These are phyloP conservation scores for Marvania coccoides DNA, from an alignment of 139 green algal species.

Conservation along the genomic window DNA sequence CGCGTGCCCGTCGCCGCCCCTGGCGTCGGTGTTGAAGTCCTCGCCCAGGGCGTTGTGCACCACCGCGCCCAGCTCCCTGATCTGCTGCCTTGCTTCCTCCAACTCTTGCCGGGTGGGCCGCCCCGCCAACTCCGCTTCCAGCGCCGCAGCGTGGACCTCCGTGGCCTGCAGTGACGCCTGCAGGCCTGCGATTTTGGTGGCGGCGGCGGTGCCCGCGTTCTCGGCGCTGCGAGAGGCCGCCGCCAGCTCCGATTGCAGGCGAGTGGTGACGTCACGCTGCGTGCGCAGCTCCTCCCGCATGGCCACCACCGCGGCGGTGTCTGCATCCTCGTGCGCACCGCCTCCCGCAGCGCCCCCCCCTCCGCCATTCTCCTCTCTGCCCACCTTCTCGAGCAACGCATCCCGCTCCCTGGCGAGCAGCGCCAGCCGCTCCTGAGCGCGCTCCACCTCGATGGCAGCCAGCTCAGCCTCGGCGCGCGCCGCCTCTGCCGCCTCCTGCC, in stretches of 20 bases:
- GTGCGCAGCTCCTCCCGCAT: conserved; percentile 50
- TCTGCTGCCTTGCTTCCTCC: conserved; percentile 57
- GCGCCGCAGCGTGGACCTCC: conserved; percentile 40
- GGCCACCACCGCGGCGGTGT: conserved; percentile 37
- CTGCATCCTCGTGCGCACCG: background rate
- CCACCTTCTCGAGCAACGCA: conserved; percentile 37
- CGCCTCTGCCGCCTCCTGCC: conserved; percentile 53
- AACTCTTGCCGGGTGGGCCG: conserved; percentile 46
- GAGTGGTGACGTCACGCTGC: conserved; percentile 44
- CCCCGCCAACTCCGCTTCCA: conserved; percentile 36
- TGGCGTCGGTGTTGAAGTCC: background rate
- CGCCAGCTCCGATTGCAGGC: conserved; percentile 42
- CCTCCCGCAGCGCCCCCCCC: background rate
- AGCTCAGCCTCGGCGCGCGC: conserved; percentile 70
- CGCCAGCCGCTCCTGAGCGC: conserved; percentile 45
- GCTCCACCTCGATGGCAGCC: conserved; percentile 50
- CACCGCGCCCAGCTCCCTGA: conserved; percentile 60
- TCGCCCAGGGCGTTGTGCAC: conserved; percentile 13
- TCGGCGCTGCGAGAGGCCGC: background rate
- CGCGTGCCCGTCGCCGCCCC: background rate
- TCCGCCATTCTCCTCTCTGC: background rate
- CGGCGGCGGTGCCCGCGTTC: background rate
- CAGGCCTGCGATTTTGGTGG: conserved; percentile 26
- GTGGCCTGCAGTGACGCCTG: conserved; percentile 38
- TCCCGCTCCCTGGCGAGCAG: conserved; percentile 68